These are phyloP conservation scores for Camellia lanceoleosa DNA, from an alignment of 148 eudicot species.

Conservation along the genomic window DNA sequence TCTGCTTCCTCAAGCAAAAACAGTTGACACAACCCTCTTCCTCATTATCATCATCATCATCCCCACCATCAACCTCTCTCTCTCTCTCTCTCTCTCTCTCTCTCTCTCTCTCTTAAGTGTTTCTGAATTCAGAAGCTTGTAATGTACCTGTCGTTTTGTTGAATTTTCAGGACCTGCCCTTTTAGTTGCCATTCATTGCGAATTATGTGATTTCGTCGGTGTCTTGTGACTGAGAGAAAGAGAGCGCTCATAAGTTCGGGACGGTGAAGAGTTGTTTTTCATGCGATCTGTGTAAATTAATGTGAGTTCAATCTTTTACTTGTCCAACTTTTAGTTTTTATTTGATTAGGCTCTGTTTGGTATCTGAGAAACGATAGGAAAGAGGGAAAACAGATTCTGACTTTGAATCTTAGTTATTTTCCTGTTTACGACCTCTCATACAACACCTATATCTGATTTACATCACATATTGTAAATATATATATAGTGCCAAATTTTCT, in stretches of 20 bases:
- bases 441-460: neutral
- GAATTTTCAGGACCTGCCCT: neutral
- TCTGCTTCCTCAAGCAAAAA: constrained; percentile 18
- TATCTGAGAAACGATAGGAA: neutral
- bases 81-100: constrained; percentile 15
- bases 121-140: neutral
- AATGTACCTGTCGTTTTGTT: neutral
- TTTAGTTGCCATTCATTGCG: neutral
- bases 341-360: constrained; percentile 4
- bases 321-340: neutral
- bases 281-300: neutral
- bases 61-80: constrained; percentile 5
- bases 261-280: neutral
- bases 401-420: neutral
- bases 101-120: neutral
- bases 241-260: neutral
- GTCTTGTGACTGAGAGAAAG: neutral
- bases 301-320: constrained; percentile 3
- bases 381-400: neutral
- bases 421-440: neutral
- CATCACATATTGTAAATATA: neutral
- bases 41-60: neutral
- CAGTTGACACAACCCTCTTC: neutral
- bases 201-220: neutral
- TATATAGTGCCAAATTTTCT: neutral